Evolutionary conservation across 306 rosid species (phyloP), one percentile per base, ranked within the genome.

Genomic region (Begonia loranthoides): DNA sequence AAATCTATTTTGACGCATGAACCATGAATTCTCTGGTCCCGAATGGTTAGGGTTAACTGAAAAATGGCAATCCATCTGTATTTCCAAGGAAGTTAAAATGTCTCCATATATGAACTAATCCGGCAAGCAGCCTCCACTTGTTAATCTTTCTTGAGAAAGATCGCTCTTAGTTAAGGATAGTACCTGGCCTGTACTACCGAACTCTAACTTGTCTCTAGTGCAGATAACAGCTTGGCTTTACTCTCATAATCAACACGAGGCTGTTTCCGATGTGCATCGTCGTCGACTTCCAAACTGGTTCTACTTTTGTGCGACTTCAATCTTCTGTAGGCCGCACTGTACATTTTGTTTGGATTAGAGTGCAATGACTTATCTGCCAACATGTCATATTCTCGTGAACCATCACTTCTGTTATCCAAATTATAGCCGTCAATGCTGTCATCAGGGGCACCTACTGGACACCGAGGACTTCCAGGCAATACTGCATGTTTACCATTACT

Each of bases 271-370:
- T 55, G 73, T 59, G 79, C 73, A 54, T 65, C 70, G 8, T 69
- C 70, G 51, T 69, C 74, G 63, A 71, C 65, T 57, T 61, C 79
- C 52, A 67, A 9, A 68, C 67, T 76, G 66, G 60, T 41, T 65
- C 54, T 72, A 47, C 76, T 73, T 65, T 57, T 87, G 52, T 78
- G 79, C 33, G 88, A 68, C 52, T 74, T 86, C 43, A 86, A 62
- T 68, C 99, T 81, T 63, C 68, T 74, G 67, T 92, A 92, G 62
- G 80, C 94, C 52, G 84, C 88, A 67, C 64, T 76, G 56, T 58
- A 87, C 94, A 76, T 79, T 79, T 72, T 83, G 68, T 86, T 79
- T 58, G 69, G 67, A 43, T 52, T 56, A 36, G 65, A 54, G 52
- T 46, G 71, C 60, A 79, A 69, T 33, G 61, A 6, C 66, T 72